Conservation (phyloP, 805 yeast species). For the Tetrapisispora iriomotensis region DNA sequence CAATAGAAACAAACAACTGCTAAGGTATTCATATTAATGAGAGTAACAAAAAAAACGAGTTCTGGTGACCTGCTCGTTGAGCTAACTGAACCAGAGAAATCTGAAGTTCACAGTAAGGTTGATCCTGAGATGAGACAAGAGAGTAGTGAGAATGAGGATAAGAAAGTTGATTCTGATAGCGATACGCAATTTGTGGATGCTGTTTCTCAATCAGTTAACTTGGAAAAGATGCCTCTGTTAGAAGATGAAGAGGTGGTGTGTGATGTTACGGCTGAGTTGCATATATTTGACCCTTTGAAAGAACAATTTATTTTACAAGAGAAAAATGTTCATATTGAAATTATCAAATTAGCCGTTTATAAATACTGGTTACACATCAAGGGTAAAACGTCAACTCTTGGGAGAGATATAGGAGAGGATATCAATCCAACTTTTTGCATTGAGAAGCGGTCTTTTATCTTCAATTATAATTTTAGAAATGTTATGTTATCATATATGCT, state of each 20-base stretch:
- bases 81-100: no score
- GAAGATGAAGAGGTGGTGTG: neutral
- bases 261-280: slow-evolving; percentile 33
- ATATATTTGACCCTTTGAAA: slow-evolving; percentile 44
- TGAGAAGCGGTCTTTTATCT: slow-evolving; percentile 45
- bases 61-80: no score
- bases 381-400: slow-evolving; percentile 27
- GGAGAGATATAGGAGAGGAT: slow-evolving; percentile 35
- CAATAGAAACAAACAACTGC: no score
- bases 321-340: slow-evolving; percentile 24
- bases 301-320: slow-evolving; percentile 40
- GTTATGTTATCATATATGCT: slow-evolving; percentile 53
- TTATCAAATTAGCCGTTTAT: slow-evolving; percentile 42
- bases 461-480: slow-evolving; percentile 41
- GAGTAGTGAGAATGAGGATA: slow-evolving; percentile 40
- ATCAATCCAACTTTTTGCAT: slow-evolving; percentile 61
- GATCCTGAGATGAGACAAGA: slow-evolving; percentile 38
- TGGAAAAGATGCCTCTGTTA: neutral
- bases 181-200: slow-evolving; percentile 17
- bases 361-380: slow-evolving; percentile 43
- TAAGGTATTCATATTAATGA: no score
- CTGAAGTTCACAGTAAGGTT: neutral
- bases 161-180: slow-evolving; percentile 35
- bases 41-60: no score
- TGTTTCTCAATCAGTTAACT: neutral